Conservation (phyloP, 768 basidiomycete genomes). For the Symmetrospora coprosmae region DNA sequence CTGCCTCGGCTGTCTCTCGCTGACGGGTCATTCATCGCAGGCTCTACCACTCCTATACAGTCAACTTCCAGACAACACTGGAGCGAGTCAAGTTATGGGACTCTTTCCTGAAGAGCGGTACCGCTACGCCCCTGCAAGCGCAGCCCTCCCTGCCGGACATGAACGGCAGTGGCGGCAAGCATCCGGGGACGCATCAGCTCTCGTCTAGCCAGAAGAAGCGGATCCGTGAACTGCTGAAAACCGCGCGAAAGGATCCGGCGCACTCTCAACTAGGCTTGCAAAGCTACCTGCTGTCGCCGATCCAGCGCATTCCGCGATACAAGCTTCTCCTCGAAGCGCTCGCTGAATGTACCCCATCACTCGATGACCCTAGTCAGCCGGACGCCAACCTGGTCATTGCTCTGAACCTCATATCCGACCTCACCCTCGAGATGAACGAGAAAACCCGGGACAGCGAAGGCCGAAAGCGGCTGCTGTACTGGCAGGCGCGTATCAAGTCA, state of each 20-base stretch:
- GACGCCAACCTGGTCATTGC: constrained; percentile 69
- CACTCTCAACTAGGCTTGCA: constrained; percentile 88
- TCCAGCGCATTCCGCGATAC: constrained; percentile 96
- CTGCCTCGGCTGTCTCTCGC: not conserved
- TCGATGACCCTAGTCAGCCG: constrained; percentile 36
- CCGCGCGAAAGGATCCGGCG: constrained; percentile 69
- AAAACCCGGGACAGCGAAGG: constrained; percentile 92
- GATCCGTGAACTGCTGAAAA: constrained; percentile 73
- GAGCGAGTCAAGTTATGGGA: constrained; percentile 75
- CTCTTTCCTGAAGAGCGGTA: not conserved
- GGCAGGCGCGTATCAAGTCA: constrained; percentile 58
- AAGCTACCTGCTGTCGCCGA: constrained; percentile 80
- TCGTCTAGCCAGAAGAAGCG: constrained; percentile 70
- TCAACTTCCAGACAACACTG: constrained; percentile 88
- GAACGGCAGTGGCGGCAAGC: not conserved
- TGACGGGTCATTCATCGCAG: not conserved
- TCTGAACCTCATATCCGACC: constrained; percentile 65
- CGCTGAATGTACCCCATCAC: constrained; percentile 35
- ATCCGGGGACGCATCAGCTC: constrained; percentile 37
- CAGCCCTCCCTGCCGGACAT: not conserved
- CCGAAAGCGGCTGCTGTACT: constrained; percentile 54
- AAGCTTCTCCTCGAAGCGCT: constrained; percentile 54
- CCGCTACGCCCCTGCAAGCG: constrained; percentile 26
- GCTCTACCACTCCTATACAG: constrained; percentile 97
- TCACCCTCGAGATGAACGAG: constrained; percentile 95